Evolutionary conservation across 1,139 yeast species (phyloP).

Genomic region (Blastobotrys raffinosifermentans): DNA sequence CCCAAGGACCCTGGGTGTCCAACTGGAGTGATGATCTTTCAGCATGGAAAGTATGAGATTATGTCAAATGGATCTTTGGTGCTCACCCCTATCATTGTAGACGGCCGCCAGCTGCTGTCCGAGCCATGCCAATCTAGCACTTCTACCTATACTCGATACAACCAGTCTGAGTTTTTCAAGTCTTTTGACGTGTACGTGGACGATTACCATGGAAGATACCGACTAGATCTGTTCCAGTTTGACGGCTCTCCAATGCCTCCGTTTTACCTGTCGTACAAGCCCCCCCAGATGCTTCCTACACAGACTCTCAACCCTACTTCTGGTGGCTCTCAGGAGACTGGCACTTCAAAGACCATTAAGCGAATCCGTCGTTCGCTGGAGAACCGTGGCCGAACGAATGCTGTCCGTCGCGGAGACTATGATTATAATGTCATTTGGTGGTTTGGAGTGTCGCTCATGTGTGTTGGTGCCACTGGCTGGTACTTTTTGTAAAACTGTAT

Average conservation of each 20-base stretch:
- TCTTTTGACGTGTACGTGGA: conserved; percentile 58
- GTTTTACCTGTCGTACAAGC: conserved; percentile 81
- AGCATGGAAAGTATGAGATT: conserved; percentile 77
- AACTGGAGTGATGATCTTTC: conserved; percentile 71
- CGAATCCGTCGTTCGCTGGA: conserved; percentile 66
- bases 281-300: conserved; percentile 96
- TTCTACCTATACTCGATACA: conserved; percentile 66
- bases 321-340: conserved; percentile 23
- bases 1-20: conserved; percentile 77
- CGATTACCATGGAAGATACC: conserved; percentile 75
- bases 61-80: conserved; percentile 60
- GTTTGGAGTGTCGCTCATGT: conserved; percentile 38
- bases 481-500: conserved; percentile 22
- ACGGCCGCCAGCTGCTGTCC: conserved; percentile 86
- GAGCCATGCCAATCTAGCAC: conserved; percentile 59
- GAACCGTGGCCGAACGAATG: conserved; percentile 74
- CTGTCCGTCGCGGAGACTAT: conserved; percentile 43
- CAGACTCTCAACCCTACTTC: conserved; percentile 79
- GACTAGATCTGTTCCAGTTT: conserved; percentile 66
- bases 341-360: conserved; percentile 22
- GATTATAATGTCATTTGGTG: conserved; percentile 52
- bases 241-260: conserved; percentile 87
- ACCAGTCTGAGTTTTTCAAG: conserved; percentile 56
- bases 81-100: conserved; percentile 72
- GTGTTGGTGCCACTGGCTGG: conserved; percentile 39